Conservation (phyloP, 2,329 filamentous ascomycete species). For the Dendrostoma leiphaemia region DNA sequence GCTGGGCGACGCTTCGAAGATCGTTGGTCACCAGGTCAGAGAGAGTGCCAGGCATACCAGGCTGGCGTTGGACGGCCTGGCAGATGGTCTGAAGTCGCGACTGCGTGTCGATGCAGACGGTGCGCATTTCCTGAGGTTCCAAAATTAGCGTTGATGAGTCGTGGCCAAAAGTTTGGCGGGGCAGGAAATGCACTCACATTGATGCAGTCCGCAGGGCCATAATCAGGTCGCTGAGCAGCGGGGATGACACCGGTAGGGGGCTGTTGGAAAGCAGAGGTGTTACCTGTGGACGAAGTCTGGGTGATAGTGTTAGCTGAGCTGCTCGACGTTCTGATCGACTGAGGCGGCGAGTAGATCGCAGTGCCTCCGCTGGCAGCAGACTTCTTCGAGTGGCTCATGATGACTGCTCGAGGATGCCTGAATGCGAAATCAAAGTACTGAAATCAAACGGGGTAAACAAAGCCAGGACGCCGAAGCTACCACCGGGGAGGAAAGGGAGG, state of each 20-base stretch:
- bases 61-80: conserved; percentile 12
- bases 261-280: not conserved
- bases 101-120: conserved; percentile 5
- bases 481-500: not conserved
- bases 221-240: not conserved
- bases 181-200: conserved; percentile 1
- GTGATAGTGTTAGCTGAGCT: not conserved
- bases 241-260: not conserved
- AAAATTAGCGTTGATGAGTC: not conserved
- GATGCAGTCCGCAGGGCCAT: not conserved
- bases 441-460: not conserved
- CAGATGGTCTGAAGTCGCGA: not conserved
- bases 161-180: not conserved
- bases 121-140: conserved; percentile 9
- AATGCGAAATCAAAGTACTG: not conserved
- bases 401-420: not conserved
- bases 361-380: not conserved
- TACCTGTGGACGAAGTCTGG: conserved; percentile 5
- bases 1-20: conserved; percentile 9
- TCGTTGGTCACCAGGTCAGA: conserved; percentile 12
- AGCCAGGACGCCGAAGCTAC: not conserved
- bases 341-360: not conserved
- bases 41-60: conserved; percentile 11
- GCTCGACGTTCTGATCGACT: not conserved
- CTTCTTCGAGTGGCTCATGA: conserved; percentile 9